These are phyloP conservation scores for Penicillium arizonense DNA, from an alignment of 495 filamentous ascomycete species.

Conservation along the genomic window DNA sequence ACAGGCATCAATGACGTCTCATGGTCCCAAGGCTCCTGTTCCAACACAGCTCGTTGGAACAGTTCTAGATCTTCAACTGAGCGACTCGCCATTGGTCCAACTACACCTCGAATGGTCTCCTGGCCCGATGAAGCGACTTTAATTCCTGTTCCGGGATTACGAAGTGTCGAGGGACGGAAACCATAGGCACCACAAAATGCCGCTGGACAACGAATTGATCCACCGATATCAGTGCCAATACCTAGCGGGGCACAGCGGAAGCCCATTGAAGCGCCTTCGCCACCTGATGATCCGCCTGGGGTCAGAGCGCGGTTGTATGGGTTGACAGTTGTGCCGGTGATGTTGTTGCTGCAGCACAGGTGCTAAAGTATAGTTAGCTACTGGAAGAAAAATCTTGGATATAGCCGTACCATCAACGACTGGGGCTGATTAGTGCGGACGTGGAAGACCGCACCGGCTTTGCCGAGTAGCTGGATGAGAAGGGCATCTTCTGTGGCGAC, in stretches of 20 bases:
- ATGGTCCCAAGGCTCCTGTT: slow-evolving; percentile 58
- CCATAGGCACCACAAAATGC: slow-evolving; percentile 58
- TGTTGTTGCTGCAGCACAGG: slow-evolving; percentile 54
- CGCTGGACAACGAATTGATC: slow-evolving; percentile 59
- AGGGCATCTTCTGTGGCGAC: slow-evolving; percentile 36
- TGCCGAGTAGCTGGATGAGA: slow-evolving; percentile 29
- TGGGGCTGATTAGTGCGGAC: slow-evolving; percentile 65
- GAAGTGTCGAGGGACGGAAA: slow-evolving; percentile 53
- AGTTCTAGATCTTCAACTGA: slow-evolving; percentile 62
- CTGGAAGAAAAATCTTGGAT: background rate
- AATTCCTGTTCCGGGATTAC: slow-evolving; percentile 47
- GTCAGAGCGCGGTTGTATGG: slow-evolving; percentile 56
- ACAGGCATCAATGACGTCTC: slow-evolving; percentile 59
- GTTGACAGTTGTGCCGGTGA: slow-evolving; percentile 64
- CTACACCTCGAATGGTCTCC: slow-evolving; percentile 58
- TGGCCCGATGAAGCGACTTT: slow-evolving; percentile 51
- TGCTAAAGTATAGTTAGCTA: slow-evolving; percentile 26
- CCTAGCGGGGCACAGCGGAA: slow-evolving; percentile 62
- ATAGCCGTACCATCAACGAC: slow-evolving; percentile 37
- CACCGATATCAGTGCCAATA: slow-evolving; percentile 67
- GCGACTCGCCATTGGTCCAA: slow-evolving; percentile 60
- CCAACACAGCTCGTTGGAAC: slow-evolving; percentile 60
- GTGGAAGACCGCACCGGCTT: slow-evolving; percentile 56
- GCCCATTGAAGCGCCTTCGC: slow-evolving; percentile 65
- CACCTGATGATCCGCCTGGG: slow-evolving; percentile 63